Base-by-base conservation (phyloP, 176 grass and related monocot species). In the Ananas comosus region DNA sequence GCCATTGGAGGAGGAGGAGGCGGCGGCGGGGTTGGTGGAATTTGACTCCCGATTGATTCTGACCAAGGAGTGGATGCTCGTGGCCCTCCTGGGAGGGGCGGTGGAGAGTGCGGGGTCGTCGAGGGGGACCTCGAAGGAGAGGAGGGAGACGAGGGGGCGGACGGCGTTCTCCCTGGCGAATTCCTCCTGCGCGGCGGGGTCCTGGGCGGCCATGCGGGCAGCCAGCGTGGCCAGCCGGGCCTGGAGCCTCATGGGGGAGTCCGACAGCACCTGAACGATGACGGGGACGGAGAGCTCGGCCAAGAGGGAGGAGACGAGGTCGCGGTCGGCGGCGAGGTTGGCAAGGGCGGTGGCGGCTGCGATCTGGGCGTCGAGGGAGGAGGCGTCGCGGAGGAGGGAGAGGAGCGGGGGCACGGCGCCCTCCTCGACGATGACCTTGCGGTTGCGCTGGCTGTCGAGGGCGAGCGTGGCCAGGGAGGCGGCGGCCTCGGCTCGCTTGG, bases 401-500 rank as follows among this genome's bases (percentile, higher is more conserved):
- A 74, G 71, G 48, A 74, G 59, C 57, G 72, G 72, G 48, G 47
- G 72, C 7, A 74, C 48, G 48, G 48, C 72, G 49, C 72, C 72
- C 59, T 74, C 72, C 17, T 74, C 61, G 21, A 74, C 61, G 59
- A 74, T 65, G 48, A 74, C 23, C 72, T 59, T 51, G 13, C 49
- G 47, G 48, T 74, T 65, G 22, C 72, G 72, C 13, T 64, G 47
- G 61, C 59, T 64, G 61, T 74, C 72, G 11, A 64, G 48, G 19
- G 72, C 72, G 48, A 65, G 72, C 48, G 64, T 65, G 48, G 72
- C 72, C 12, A 74, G 72, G 48, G 72, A 74, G 9, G 47, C n/a
- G 61, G 72, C 72, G 22, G 72, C 72, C 11, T 74, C 72, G 48
- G 72, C 59, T 22, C 72, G 72, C 18, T 65, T 56, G 59, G 72